Percentiles rank a stretch among this genome's conserved stretches.
Conservation (phyloP, 805 yeast species). For the Ogataea glucozyma region DNA sequence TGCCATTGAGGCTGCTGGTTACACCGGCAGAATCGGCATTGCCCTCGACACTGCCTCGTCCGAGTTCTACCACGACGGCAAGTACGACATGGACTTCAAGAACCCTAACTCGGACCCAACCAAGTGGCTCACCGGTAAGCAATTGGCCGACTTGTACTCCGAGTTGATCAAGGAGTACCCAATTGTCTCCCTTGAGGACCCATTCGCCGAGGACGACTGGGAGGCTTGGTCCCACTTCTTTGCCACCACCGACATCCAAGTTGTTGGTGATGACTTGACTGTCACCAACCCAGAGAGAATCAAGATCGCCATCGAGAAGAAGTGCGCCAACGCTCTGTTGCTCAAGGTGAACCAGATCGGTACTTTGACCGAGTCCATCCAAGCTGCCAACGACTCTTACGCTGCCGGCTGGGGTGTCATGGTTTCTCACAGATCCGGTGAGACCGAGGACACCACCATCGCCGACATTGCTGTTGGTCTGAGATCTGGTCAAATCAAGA, state of each 20-base stretch:
- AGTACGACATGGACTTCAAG: conserved; percentile 98
- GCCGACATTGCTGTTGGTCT: conserved; percentile 98
- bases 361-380: conserved; percentile 91
- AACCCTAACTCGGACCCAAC: conserved; percentile 89
- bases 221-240: conserved; percentile 93
- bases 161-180: conserved; percentile 86
- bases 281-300: conserved; percentile 97
- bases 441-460: conserved; percentile 97
- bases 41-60: conserved; percentile 97
- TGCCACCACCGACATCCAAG: conserved; percentile 74
- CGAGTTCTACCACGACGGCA: conserved; percentile 95
- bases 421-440: conserved; percentile 99
- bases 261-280: conserved; percentile 97
- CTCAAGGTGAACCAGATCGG: conserved; percentile 99
- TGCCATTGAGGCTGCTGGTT: conserved; percentile 93
- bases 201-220: conserved; percentile 99
- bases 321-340: conserved; percentile 91
- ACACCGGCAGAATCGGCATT: conserved; percentile 87
- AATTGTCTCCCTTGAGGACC: conserved; percentile 97
- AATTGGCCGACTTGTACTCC: conserved; percentile 83
- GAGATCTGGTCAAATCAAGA: conserved; percentile 98
- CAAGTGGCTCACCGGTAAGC: conserved; percentile 86
- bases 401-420: conserved; percentile 99
- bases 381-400: conserved; percentile 94
- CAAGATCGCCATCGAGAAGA: conserved; percentile 93